Evolutionary conservation across 495 filamentous ascomycete species (phyloP).

Genomic region (Annulohypoxylon stygium): DNA sequence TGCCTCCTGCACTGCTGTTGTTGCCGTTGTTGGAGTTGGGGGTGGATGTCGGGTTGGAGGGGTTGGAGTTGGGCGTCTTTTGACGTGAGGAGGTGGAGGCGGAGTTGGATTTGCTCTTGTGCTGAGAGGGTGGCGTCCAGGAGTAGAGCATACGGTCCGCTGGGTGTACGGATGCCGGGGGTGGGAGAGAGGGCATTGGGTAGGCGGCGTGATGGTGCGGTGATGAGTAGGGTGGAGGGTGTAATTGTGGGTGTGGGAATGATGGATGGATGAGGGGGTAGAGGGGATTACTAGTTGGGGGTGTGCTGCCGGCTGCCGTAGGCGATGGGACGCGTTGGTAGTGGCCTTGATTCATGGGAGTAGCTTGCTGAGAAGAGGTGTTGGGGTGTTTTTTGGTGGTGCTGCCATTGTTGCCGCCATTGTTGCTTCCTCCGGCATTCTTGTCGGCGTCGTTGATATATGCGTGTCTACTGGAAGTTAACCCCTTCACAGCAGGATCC

Average conservation of each 20-base stretch:
- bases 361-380: background rate
- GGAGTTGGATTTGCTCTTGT: background rate
- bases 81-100: slow-evolving; percentile 2
- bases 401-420: background rate
- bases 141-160: slow-evolving; percentile 12
- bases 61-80: background rate
- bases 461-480: background rate
- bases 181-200: background rate
- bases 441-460: background rate
- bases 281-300: background rate
- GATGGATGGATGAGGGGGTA: background rate
- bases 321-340: slow-evolving; percentile 7
- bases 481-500: background rate
- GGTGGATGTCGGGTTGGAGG: slow-evolving; percentile 1
- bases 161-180: slow-evolving; percentile 15
- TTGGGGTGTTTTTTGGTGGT: background rate
- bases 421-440: background rate
- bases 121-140: background rate
- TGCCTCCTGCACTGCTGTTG: background rate
- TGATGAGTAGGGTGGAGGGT: background rate
- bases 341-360: background rate
- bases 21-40: background rate
- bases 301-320: slow-evolving; percentile 12
- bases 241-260: background rate
- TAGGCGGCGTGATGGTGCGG: background rate